Evolutionary conservation across 306 rosid genomes (phyloP).

Genomic region (Prunus mongolica): DNA sequence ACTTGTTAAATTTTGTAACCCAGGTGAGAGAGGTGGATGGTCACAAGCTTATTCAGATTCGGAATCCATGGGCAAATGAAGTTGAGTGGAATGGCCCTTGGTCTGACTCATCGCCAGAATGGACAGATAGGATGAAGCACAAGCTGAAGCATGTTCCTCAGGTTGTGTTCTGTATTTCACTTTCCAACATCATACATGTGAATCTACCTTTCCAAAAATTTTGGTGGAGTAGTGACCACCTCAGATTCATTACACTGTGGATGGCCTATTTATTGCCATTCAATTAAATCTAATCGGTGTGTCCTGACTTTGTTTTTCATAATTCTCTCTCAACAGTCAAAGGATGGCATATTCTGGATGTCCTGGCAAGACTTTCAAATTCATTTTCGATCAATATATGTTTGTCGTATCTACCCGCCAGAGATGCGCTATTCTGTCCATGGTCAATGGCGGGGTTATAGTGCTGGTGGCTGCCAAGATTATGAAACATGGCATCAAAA

Average conservation of each 20-base stretch:
- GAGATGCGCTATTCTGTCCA: constrained; percentile 97
- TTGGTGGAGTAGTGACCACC: neutral
- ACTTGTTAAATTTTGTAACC: constrained; percentile 15
- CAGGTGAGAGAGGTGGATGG: constrained; percentile 96
- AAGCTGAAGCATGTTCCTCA: constrained; percentile 87
- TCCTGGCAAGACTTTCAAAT: constrained; percentile 99
- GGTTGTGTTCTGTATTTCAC: constrained; percentile 37
- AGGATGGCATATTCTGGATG: constrained; percentile 99
- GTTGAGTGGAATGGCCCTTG: constrained; percentile 99
- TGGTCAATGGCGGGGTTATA: constrained; percentile 96
- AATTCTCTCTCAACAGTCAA: constrained; percentile 52
- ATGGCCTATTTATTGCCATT: constrained; percentile 1
- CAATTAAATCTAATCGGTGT: neutral
- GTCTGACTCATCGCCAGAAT: constrained; percentile 91
- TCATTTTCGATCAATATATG: constrained; percentile 96
- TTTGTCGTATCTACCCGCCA: constrained; percentile 87
- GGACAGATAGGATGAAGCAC: constrained; percentile 98
- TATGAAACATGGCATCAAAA: constrained; percentile 97
- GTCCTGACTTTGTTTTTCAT: constrained; percentile 2
- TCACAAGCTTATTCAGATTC: constrained; percentile 95
- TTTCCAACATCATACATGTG: neutral
- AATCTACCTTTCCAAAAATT: neutral
- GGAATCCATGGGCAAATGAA: constrained; percentile 99
- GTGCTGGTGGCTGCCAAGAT: constrained; percentile 99
- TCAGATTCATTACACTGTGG: neutral